phyloP scores from a whole-genome alignment of 2,329 filamentous ascomycete genomes.

The Calonectria hongkongensis region DNA sequence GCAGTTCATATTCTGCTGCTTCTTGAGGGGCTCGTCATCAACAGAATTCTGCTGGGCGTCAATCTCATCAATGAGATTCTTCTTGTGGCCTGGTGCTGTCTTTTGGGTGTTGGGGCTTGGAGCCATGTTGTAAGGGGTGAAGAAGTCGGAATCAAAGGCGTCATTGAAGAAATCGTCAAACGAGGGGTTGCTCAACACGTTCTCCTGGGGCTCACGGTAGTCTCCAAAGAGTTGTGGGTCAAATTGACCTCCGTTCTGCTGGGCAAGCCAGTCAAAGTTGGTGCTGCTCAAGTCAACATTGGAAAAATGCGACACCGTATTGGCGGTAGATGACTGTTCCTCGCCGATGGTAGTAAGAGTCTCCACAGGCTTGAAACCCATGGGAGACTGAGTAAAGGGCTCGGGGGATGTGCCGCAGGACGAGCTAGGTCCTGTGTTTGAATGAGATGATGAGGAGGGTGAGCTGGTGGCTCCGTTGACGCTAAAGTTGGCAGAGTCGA shows the following conservation, averaged over 20 bases:
- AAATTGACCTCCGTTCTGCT: constrained; percentile 89
- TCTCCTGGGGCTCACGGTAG: constrained; percentile 93
- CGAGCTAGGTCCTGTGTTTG: constrained; percentile 75
- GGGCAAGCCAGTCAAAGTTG: constrained; percentile 83
- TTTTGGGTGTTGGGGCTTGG: constrained; percentile 63
- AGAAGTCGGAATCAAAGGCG: constrained; percentile 87
- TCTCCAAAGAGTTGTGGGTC: constrained; percentile 94
- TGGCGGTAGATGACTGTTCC: constrained; percentile 71
- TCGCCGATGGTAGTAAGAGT: constrained; percentile 79
- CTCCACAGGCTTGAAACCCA: constrained; percentile 78
- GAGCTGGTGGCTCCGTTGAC: constrained; percentile 75
- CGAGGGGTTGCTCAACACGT: constrained; percentile 79
- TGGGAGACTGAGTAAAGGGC: constrained; percentile 82
- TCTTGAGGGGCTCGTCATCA: constrained; percentile 76
- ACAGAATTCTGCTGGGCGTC: constrained; percentile 83
- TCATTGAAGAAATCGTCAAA: constrained; percentile 86
- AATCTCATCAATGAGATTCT: constrained; percentile 85
- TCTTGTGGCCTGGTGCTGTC: constrained; percentile 65
- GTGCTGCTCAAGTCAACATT: constrained; percentile 67
- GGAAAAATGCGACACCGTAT: constrained; percentile 58
- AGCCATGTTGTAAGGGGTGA: constrained; percentile 85
- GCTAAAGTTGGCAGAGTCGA: constrained; percentile 71
- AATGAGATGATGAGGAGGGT: constrained; percentile 78
- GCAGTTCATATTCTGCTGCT: constrained; percentile 82
- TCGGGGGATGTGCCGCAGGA: constrained; percentile 88